phyloP scores from a whole-genome alignment of 352 stramenopile species.

The Globisporangium paroecandrum region DNA sequence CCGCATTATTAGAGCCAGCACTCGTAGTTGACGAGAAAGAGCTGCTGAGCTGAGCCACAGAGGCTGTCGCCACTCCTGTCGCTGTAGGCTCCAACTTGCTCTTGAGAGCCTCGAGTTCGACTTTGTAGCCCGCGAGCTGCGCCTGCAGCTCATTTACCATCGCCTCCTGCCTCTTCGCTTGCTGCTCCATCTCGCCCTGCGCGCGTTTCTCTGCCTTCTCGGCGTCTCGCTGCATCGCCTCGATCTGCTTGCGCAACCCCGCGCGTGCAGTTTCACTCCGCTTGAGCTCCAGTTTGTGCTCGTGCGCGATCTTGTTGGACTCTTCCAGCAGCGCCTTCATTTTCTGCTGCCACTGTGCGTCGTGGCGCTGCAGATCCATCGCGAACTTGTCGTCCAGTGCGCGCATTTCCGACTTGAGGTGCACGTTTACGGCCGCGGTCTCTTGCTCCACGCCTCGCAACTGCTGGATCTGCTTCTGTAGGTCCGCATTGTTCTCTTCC shows the following conservation, averaged over 20 bases:
- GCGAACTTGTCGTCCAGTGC: conserved; percentile 49
- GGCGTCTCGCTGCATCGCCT: conserved; percentile 16
- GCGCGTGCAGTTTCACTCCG: conserved; percentile 21
- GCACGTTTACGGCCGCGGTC: conserved; percentile 25
- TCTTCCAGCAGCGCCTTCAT: conserved; percentile 51
- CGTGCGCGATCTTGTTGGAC: conserved; percentile 40
- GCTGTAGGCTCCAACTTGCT: background rate
- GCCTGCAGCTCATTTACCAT: conserved; percentile 14
- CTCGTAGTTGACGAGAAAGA: conserved; percentile 10
- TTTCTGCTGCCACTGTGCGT: conserved; percentile 40
- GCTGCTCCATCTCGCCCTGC: conserved; percentile 16
- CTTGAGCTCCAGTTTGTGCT: conserved; percentile 51
- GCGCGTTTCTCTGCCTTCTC: conserved; percentile 14
- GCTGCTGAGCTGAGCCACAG: background rate
- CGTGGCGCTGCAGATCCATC: conserved; percentile 30
- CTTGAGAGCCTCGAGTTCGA: conserved; percentile 4
- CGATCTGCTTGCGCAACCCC: conserved; percentile 19
- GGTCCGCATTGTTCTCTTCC: conserved; percentile 26
- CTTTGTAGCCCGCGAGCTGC: conserved; percentile 13
- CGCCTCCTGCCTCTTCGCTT: conserved; percentile 8
- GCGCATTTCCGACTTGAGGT: conserved; percentile 42
- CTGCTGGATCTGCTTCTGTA: conserved; percentile 27
- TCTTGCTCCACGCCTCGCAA: conserved; percentile 23
- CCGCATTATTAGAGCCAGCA: background rate
- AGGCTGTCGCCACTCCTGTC: background rate